These are phyloP conservation scores for Phytophthora megakarya DNA, from an alignment of 352 stramenopile genomes.

Conservation along the genomic window DNA sequence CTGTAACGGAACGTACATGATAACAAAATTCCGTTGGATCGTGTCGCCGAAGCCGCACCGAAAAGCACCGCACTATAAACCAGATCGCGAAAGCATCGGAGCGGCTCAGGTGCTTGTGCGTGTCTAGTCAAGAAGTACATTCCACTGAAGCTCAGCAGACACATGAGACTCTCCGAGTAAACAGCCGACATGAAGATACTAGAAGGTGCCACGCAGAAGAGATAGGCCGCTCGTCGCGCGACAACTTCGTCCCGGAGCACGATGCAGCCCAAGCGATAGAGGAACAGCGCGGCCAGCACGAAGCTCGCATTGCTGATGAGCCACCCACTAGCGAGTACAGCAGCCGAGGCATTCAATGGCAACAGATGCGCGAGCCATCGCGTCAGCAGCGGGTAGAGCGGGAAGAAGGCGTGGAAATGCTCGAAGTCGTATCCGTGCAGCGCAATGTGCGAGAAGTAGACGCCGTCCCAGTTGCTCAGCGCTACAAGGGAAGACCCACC, in stretches of 20 bases:
- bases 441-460: slow-evolving; percentile 83
- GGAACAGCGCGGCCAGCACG: slow-evolving; percentile 65
- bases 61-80: slow-evolving; percentile 59
- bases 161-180: slow-evolving; percentile 88
- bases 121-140: slow-evolving; percentile 66
- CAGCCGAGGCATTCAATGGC: slow-evolving; percentile 20
- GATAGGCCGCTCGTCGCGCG: slow-evolving; percentile 63
- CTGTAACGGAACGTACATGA: slow-evolving; percentile 59
- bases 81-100: slow-evolving; percentile 39
- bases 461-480: slow-evolving; percentile 86
- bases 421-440: slow-evolving; percentile 82
- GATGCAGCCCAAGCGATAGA: slow-evolving; percentile 68
- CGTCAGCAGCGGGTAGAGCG: slow-evolving; percentile 68
- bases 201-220: slow-evolving; percentile 79
- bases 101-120: slow-evolving; percentile 10
- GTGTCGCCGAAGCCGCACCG: slow-evolving; percentile 61
- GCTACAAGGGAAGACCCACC: slow-evolving; percentile 35
- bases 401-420: slow-evolving; percentile 87
- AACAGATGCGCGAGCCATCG: slow-evolving; percentile 37
- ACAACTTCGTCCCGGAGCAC: slow-evolving; percentile 61
- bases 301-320: slow-evolving; percentile 79
- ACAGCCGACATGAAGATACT: slow-evolving; percentile 84
- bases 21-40: slow-evolving; percentile 81
- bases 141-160: slow-evolving; percentile 75
- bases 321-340: slow-evolving; percentile 55